Evolutionary conservation across 106 monocot genomes (phyloP), one percentile per base, ranked within the genome.

Genomic region (Xerophyta viscosa): DNA sequence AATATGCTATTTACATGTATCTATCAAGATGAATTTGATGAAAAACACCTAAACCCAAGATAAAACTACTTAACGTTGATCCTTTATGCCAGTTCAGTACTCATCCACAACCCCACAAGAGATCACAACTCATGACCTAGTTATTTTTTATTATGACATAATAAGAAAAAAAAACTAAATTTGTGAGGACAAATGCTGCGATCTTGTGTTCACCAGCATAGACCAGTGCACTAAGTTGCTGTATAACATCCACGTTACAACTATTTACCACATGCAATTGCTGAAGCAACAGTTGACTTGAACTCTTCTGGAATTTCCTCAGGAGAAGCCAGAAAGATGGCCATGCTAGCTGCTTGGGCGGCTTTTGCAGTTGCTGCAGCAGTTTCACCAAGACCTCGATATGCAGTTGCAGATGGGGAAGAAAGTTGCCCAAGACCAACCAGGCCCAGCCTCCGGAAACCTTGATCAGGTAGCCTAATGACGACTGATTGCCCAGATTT

Each of bases 401-500:
- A 84, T 41, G 80, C 49, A 44, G 70, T 57, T 25, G 71, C 27
- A 6, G 21, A 54, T 7, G 73, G 71, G 6, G 75, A 60, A 12
- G 69, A 4, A 49, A 45, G 47, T 50, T 86, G 66, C 8, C 88
- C 88, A 30, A 80, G 63, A 20, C 93, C 93, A 53, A 84, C 63
- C 43, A 94, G 71, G 60, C 81, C 66, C 18, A 88, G 31, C 68
- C 93, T 72, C 64, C 74, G 80, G 56, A 94, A 88, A 47, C 81
- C 84, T n/a, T 77, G 66, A 42, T 84, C 84, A 29, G 80, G 71
- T 37, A 94, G 63, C 50, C 88, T 88, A 57, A 94, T 77, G 24
- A 94, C 56, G 0, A 79, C 73, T 4, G 88, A 77, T 54, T 94
- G 93, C 11, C 93, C 88, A 14, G 88, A 14, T 62, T 94, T 94